phyloP scores from a whole-genome alignment of 768 basidiomycete genomes.

The Lanmaoa rubissima region DNA sequence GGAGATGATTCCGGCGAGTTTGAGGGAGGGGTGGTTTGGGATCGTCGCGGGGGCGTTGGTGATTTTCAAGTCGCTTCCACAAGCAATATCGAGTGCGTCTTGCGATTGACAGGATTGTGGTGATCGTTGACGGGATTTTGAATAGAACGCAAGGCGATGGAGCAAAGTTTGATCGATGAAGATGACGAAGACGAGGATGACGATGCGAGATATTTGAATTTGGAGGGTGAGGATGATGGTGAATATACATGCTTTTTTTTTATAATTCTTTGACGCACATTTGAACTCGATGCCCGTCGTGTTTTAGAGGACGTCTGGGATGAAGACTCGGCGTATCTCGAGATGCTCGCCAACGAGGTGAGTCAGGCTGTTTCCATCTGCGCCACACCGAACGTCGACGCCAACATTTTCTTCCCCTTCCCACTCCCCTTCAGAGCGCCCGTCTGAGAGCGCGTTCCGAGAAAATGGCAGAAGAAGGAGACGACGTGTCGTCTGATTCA shows the following conservation, averaged over 20 bases:
- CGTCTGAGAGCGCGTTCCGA: constrained; percentile 67
- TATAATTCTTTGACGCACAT: neutral
- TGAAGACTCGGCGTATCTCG: constrained; percentile 84
- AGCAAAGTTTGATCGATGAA: constrained; percentile 46
- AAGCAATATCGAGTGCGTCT: constrained; percentile 68
- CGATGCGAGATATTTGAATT: constrained; percentile 51
- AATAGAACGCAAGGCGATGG: constrained; percentile 59
- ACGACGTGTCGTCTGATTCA: constrained; percentile 38
- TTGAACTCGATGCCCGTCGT: neutral
- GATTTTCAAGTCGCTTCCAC: constrained; percentile 76
- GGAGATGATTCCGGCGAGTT: constrained; percentile 49
- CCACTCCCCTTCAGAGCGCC: constrained; percentile 48
- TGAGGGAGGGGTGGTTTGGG: constrained; percentile 72
- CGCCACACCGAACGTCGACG: too few species aligned
- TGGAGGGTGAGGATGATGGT: constrained; percentile 67
- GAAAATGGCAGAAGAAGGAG: constrained; percentile 29
- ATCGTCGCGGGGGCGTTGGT: constrained; percentile 69
- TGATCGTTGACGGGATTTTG: neutral
- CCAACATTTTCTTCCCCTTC: neutral
- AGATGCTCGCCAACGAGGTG: constrained; percentile 83
- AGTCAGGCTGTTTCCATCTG: constrained; percentile 4
- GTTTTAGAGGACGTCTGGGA: constrained; percentile 82
- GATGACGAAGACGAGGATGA: constrained; percentile 49
- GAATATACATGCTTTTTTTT: constrained; percentile 6
- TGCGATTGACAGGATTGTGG: neutral